phyloP scores from a whole-genome alignment of 495 filamentous ascomycete species.

The Melanomma pulvis-pyrius region DNA sequence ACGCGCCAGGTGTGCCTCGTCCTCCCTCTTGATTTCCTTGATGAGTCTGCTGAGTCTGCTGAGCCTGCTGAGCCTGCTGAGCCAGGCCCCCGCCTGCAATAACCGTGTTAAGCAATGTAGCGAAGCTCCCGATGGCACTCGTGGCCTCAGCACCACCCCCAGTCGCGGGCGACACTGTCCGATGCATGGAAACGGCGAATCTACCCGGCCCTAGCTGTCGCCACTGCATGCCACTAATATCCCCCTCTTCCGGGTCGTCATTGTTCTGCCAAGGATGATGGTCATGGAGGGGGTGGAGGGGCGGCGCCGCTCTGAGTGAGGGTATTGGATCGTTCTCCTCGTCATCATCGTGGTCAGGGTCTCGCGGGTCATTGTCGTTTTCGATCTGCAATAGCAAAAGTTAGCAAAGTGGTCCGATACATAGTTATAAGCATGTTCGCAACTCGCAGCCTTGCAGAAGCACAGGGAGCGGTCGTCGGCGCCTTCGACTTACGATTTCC shows the following conservation, averaged over 20 bases:
- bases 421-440: background rate
- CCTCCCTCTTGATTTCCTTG: background rate
- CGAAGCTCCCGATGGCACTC: conserved; percentile 21
- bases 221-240: conserved; percentile 46
- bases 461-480: background rate
- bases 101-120: conserved; percentile 28
- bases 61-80: background rate
- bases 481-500: conserved; percentile 69
- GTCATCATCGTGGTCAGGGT: conserved; percentile 55
- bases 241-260: conserved; percentile 49
- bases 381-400: conserved; percentile 44
- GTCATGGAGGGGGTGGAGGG: conserved; percentile 34
- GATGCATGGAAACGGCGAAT: conserved; percentile 43
- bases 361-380: conserved; percentile 46
- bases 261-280: conserved; percentile 43
- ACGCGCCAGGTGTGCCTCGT: background rate
- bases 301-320: conserved; percentile 64
- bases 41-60: background rate
- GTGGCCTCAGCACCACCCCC: conserved; percentile 27
- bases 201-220: conserved; percentile 44
- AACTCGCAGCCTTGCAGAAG: background rate
- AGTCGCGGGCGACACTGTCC: conserved; percentile 34
- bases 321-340: conserved; percentile 62
- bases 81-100: conserved; percentile 10
- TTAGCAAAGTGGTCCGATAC: background rate